Base-by-base conservation (phyloP, 169 alveolate genomes). In the Theileria equi region DNA sequence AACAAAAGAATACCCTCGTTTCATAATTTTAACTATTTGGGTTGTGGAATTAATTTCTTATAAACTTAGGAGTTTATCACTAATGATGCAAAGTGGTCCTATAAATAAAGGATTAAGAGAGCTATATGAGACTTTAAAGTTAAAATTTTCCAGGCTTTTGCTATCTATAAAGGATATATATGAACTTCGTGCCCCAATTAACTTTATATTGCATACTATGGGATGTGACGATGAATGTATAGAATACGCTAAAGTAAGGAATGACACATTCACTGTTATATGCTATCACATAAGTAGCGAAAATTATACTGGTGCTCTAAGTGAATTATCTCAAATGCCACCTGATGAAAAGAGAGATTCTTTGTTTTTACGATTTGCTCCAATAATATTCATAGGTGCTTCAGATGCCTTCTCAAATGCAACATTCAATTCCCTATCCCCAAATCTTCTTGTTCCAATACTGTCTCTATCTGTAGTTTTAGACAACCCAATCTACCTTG, bases 221-320 rank as follows among this genome's bases (percentile, higher is more conserved):
- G 86, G 86, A 0, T 65, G 81, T 45, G 78, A 53, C 3, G 81
- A 55, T 32, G 80, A 77, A 44, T 67, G 73, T 35, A 72, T 77
- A 29, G 81, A 77, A 7, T 77, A 55, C 48, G 80, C 86, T 13
- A 23, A 50, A 11, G 45, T 77, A 35, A 50, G 81, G 31, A 53
- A 59, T 32, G 86, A 77, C 35, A 40, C 34, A n/a, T 32, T 68
- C 21, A 66, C 57, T 36, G 60, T 58, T 10, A 36, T 77, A 35
- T 67, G 71, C 38, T 41, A 77, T 61, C 59, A 44, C 38, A 43
- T 77, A 3, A 67, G 62, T 43, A 58, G 64, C 36, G 86, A 81
- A 17, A 59, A 77, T 52, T 26, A 34, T 34, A 66, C 40, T 11
- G 63, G 68, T 16, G 86, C 86, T 5, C 48, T 77, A 34, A 2